Evolutionary conservation across 2,329 filamentous ascomycete genomes (phyloP).

Genomic region (Sporothrix mexicana): DNA sequence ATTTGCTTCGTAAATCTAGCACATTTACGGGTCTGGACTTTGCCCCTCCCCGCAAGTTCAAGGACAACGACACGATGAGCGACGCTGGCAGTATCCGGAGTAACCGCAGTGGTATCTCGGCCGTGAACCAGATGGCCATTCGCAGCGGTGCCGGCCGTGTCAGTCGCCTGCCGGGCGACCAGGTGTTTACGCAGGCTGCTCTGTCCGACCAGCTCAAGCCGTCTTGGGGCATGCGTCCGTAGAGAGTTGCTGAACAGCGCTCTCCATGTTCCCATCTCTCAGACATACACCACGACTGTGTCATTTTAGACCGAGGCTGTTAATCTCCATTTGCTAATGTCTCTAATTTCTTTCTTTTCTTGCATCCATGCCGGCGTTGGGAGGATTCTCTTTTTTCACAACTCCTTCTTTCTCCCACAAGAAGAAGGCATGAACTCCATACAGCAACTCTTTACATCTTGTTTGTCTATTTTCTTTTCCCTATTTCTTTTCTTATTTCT

Average conservation of each 20-base stretch:
- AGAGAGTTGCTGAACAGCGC: not conserved
- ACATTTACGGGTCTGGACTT: conserved; percentile 84
- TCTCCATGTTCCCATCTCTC: not conserved
- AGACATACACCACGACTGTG: conserved; percentile 6
- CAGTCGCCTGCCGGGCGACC: conserved; percentile 79
- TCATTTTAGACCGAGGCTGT: not conserved
- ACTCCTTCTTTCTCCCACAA: not conserved
- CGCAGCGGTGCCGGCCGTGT: conserved; percentile 85
- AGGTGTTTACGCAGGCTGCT: conserved; percentile 77
- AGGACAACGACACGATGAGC: conserved; percentile 64
- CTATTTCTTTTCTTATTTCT: too few relatives aligned
- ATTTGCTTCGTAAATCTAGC: conserved; percentile 75
- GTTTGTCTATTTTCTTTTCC: conserved; percentile 6
- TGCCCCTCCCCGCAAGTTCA: conserved; percentile 76
- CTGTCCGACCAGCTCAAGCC: conserved; percentile 66
- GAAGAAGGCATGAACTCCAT: conserved; percentile 23
- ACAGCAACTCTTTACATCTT: conserved; percentile 9
- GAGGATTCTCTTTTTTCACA: conserved; percentile 15
- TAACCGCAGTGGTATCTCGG: conserved; percentile 79
- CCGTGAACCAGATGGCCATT: conserved; percentile 71
- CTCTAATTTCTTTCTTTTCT: conserved; percentile 17
- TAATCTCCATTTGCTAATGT: conserved; percentile 7
- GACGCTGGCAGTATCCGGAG: conserved; percentile 72
- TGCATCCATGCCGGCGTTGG: conserved; percentile 27
- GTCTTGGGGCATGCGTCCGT: conserved; percentile 60